Evolutionary conservation across 164 flowering plant species (phyloP), one percentile per base, ranked within the genome.

Genomic region (Sedum album): DNA sequence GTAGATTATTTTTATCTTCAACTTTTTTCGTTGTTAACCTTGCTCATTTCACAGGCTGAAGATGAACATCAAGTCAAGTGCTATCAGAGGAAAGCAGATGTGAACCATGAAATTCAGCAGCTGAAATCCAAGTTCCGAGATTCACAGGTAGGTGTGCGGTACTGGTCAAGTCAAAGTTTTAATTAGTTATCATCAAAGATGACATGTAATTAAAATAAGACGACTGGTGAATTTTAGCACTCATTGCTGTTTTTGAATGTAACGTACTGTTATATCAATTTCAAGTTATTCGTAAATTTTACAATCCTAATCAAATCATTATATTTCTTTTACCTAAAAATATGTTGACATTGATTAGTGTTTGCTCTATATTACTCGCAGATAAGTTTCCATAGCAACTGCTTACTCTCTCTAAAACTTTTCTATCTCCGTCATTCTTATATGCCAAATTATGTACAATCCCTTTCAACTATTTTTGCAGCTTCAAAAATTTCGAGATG

Each of bases 401-500:
- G 15, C 21, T 21, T 42, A 23, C 20, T 66, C 28, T 30, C 23
- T 23, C 42, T 20, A 10, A 30, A 31, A 13, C 28, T 60, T 25
- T n/a, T 31, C 14, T 0, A 17, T 60, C 17, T 31, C 17, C 26
- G 30, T 44, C 18, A 68, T 18, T 28, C 25, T 69, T 13, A n/a
- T 33, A 5, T 57, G 10, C 6, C 25, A 8, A 5, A 6, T 31
- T 68, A 30, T 10, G 0, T 53, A 9, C 36, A 8, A 4, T 20
- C 7, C 15, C 28, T 8, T n/a, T 21, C 33, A 17, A n/a, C 26
- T 67, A 28, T 31, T 60, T n/a, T 38, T 76, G 72, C 84, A 95
- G 97, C 94, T 95, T 75, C 97, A 95, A 89, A 92, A 90, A 72
- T 95, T 95, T 65, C 92, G 97, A 1, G 96, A 95, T 76, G 97